Conservation (phyloP, 1,284 basidiomycete species). For the Trichosporon sp. region DNA sequence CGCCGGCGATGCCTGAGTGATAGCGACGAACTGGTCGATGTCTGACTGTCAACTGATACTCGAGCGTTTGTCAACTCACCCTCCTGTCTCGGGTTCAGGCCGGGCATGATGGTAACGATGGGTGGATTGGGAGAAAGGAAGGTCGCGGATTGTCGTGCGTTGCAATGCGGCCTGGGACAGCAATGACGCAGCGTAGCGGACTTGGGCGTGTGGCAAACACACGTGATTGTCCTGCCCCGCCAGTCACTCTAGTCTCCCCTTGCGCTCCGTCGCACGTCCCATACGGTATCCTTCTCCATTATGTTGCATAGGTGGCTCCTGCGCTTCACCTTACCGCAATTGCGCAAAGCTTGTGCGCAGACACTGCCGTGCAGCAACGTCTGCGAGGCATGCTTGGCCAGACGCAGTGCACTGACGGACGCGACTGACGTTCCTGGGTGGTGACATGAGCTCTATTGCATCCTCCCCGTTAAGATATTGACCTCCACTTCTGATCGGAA, state of each 20-base stretch:
- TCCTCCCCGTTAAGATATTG: background rate
- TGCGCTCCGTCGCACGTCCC: too few relatives aligned
- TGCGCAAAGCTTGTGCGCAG: too few relatives aligned
- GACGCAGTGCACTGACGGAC: background rate
- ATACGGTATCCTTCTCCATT: too few relatives aligned
- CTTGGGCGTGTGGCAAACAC: background rate
- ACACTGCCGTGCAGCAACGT: too few relatives aligned
- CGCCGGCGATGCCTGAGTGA: conserved; percentile 41
- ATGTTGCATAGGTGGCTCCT: too few relatives aligned
- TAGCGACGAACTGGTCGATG: conserved; percentile 45
- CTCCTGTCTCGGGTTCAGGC: conserved; percentile 33
- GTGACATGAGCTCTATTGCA: background rate
- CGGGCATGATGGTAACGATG: conserved; percentile 28
- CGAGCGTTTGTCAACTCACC: conserved; percentile 19
- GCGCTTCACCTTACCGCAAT: too few relatives aligned
- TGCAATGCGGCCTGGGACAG: background rate
- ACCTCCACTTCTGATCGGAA: conserved; percentile 1
- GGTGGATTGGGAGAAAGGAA: background rate
- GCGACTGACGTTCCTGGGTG: background rate
- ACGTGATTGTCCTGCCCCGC: background rate
- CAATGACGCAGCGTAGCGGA: background rate
- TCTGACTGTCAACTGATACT: conserved; percentile 24
- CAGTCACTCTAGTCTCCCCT: background rate
- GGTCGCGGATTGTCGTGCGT: background rate
- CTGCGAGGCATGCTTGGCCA: background rate